Conservation (phyloP, 441 rosid genomes). For the Croton laevigatus region DNA sequence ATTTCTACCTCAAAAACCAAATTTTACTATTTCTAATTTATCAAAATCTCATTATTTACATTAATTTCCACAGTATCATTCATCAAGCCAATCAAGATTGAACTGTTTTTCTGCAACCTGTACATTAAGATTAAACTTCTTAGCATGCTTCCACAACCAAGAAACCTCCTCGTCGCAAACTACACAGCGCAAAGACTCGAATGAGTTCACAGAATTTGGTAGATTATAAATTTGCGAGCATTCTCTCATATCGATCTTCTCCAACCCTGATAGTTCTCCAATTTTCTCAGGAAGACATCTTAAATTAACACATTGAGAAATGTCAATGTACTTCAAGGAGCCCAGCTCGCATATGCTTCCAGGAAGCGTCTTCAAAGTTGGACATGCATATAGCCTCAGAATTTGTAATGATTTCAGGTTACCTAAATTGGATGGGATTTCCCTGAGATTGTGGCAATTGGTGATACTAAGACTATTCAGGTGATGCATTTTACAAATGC, state of each 20-base stretch:
- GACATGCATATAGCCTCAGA: constrained; percentile 75
- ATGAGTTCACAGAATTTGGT: constrained; percentile 43
- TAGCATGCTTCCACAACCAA: constrained; percentile 53
- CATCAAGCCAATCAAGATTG: constrained; percentile 70
- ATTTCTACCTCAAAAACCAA: neutral
- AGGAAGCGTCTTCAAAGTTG: constrained; percentile 52
- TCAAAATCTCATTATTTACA: neutral
- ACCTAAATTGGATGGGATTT: constrained; percentile 51
- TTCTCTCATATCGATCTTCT: constrained; percentile 92
- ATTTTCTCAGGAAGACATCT: constrained; percentile 55
- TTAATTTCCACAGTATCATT: constrained; percentile 27
- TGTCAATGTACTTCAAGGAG: constrained; percentile 58
- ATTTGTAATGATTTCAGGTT: constrained; percentile 46
- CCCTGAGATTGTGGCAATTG: constrained; percentile 67
- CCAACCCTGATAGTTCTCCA: constrained; percentile 47
- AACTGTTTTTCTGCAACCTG: constrained; percentile 65
- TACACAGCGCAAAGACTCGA: constrained; percentile 51
- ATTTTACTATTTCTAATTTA: neutral
- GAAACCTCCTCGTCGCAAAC: constrained; percentile 69
- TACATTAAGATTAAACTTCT: constrained; percentile 43
- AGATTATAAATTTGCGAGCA: constrained; percentile 37
- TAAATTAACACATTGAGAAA: constrained; percentile 69
- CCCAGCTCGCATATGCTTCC: constrained; percentile 48
- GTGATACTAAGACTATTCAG: constrained; percentile 67
- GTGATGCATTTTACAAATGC: constrained; percentile 45